Conservation (phyloP, 257 asterid genomes). For the Verbascum thapsus region DNA sequence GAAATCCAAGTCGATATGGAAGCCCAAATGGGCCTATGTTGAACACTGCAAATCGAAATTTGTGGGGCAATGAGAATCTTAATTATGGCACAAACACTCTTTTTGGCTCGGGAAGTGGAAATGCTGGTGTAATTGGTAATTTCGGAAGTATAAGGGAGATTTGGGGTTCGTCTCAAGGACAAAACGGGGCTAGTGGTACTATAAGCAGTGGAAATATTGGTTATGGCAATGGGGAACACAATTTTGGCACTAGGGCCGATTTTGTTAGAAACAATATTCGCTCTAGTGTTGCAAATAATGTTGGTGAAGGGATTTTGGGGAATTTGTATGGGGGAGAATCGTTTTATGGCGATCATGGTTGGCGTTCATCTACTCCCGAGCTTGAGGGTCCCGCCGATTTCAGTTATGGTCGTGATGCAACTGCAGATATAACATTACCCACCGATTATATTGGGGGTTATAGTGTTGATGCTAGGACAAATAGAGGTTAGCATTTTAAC, state of each 20-base stretch:
- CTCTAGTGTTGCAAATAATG: slow-evolving; percentile 33
- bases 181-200: slow-evolving; percentile 50
- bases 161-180: slow-evolving; percentile 67
- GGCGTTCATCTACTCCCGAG: slow-evolving; percentile 61
- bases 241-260: slow-evolving; percentile 43
- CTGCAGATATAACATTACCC: slow-evolving; percentile 50
- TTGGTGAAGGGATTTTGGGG: slow-evolving; percentile 47
- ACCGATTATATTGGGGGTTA: slow-evolving; percentile 65
- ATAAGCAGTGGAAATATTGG: slow-evolving; percentile 37
- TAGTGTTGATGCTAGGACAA: slow-evolving; percentile 59
- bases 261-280: slow-evolving; percentile 50
- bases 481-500: slow-evolving; percentile 56
- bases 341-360: slow-evolving; percentile 46
- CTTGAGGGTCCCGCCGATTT: slow-evolving; percentile 49
- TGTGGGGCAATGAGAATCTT: slow-evolving; percentile 53
- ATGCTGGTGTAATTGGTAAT: slow-evolving; percentile 41
- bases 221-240: slow-evolving; percentile 44
- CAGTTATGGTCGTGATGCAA: slow-evolving; percentile 50
- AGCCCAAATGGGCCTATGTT: slow-evolving; percentile 47
- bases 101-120: slow-evolving; percentile 49
- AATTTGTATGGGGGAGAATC: slow-evolving; percentile 50
- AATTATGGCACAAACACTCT: slow-evolving; percentile 49
- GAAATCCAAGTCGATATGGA: slow-evolving; percentile 50
- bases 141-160: slow-evolving; percentile 68
- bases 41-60: slow-evolving; percentile 43